Evolutionary conservation across 176 grass and related monocot species (phyloP), one percentile per base, ranked within the genome.

Genomic region (Tillandsia fasciculata): DNA sequence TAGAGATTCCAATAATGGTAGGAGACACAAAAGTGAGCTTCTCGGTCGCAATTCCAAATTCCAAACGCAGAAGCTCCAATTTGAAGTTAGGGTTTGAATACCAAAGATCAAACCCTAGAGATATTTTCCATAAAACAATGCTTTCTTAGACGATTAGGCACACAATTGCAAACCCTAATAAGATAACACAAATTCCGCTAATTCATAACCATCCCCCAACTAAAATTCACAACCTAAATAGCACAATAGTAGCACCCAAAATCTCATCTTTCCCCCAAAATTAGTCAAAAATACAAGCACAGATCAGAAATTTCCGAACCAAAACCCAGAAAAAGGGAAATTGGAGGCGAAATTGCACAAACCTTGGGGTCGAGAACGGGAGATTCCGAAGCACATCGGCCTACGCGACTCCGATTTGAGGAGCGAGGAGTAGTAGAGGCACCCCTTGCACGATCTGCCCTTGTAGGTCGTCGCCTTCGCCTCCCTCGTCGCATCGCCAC

Each of bases 381-480:
- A 71, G 80, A 96, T 18, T 65, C 92, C 92, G 71, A 84, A 74
- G 83, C 92, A 96, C 65, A 91, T 64, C 50, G 92, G 92, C 11
- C 85, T 83, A 52, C 81, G 71, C 2, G 17, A 59, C 17, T 75
- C 74, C 10, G 88, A 87, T 75, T 85, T 73, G 76, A 96, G 88
- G 52, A 80, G 68, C 13, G 88, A 91, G 54, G 92, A 91, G 76
- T 89, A 96, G 77, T 74, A 96, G 58, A 96, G 92, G 54, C 83
- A 89, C n/a, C 92, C 92, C 76, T 91, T 96, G 74, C 88, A 96
- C 1, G 92, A 89, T 70, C 70, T 84, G 68, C 80, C 88, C 81
- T 86, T 88, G 51, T 51, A 69, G 65, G 69, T 10, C 11, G 67
- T 66, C 8, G 61, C 72, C 10, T 63, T 80, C 10, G 10, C 52